Percentiles rank a stretch among this genome's conserved stretches.
These are phyloP conservation scores for Moesziomyces parantarcticus DNA, from an alignment of 1,284 basidiomycete genomes.

Conservation along the genomic window DNA sequence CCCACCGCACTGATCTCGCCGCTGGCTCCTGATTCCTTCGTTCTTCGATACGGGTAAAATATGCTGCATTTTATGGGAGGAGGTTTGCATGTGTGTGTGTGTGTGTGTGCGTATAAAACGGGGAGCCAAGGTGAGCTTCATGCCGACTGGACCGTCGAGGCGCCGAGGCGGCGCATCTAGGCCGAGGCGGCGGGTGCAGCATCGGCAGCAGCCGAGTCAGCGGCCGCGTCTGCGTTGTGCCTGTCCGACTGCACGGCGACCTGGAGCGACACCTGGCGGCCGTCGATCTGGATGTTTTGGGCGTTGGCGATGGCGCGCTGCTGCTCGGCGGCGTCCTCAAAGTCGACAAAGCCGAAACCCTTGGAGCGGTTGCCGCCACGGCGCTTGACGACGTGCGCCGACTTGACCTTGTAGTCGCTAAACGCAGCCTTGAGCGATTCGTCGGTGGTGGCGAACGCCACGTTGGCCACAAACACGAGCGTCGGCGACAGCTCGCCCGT, in stretches of 20 bases:
- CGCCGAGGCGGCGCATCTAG: neutral
- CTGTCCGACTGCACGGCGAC: constrained; percentile 52
- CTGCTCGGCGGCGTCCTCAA: constrained; percentile 54
- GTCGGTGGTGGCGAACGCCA: constrained; percentile 58
- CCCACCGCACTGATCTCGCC: too few relatives aligned
- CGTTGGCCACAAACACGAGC: constrained; percentile 63
- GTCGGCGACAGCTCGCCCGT: constrained; percentile 60
- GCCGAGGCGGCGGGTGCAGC: constrained; percentile 11
- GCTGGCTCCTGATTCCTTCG: too few relatives aligned
- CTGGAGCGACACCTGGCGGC: constrained; percentile 51
- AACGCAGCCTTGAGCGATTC: constrained; percentile 59
- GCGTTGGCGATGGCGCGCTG: constrained; percentile 50
- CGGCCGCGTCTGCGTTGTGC: constrained; percentile 7
- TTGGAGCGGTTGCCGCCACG: constrained; percentile 50
- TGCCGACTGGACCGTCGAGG: too few relatives aligned
- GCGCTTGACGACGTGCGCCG: constrained; percentile 58
- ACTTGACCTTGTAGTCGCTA: constrained; percentile 50
- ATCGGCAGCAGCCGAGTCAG: constrained; percentile 11
- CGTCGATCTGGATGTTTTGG: constrained; percentile 53
- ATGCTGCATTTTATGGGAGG: too few relatives aligned
- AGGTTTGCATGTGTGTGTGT: too few relatives aligned
- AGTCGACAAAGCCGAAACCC: constrained; percentile 63
- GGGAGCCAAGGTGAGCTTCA: too few relatives aligned
- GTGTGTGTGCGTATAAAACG: too few relatives aligned
- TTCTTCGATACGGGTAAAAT: too few relatives aligned